Evolutionary conservation across 441 rosid genomes (phyloP), one percentile per base, ranked within the genome.

Genomic region (Arabidopsis hybrid): DNA sequence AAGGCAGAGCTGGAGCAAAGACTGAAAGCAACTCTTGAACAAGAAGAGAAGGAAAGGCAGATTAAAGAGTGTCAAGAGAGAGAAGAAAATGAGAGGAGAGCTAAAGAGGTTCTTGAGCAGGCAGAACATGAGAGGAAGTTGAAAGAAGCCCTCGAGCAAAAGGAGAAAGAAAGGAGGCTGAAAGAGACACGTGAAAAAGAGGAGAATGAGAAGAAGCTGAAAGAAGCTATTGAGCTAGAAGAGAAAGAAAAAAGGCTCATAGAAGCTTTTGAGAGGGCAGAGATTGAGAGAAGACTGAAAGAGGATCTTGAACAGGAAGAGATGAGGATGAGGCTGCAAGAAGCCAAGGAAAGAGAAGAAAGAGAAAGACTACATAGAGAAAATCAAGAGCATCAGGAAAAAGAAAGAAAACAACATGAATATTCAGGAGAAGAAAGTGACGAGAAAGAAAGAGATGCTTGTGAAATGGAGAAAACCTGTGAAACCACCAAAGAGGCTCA

Each of bases 231-330:
- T 65, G 84, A 83, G 42, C 58, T 42, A 34, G 85, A 80, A 62
- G 84, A 83, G 69, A 82, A 65, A 36, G 85, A 80, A 39, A 81
- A 75, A 79, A 78, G 76, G 49, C 59, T 59, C 50, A 77, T 55
- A 66, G 87, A 83, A 67, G 81, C 81, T 45, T 57, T 63, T 60
- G 81, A 83, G 71, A 74, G 45, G 67, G 83, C 81, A 50, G 87
- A 80, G 76, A 73, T 69, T 49, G 84, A 81, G 78, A 85, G 79
- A 81, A 83, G 66, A 75, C 39, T 64, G 32, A 69, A 71, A 53
- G 82, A 73, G 77, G 79, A 79, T 62, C 62, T 36, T 46, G 84
- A 83, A 71, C 78, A 74, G 56, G 87, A 81, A 50, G 70, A 68
- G 56, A 56, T 34, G 65, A 65, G 49, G 74, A 72, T 31, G 58